These are phyloP conservation scores for Camelina hispida DNA, from an alignment of 345 rosid genomes.

Conservation along the genomic window DNA sequence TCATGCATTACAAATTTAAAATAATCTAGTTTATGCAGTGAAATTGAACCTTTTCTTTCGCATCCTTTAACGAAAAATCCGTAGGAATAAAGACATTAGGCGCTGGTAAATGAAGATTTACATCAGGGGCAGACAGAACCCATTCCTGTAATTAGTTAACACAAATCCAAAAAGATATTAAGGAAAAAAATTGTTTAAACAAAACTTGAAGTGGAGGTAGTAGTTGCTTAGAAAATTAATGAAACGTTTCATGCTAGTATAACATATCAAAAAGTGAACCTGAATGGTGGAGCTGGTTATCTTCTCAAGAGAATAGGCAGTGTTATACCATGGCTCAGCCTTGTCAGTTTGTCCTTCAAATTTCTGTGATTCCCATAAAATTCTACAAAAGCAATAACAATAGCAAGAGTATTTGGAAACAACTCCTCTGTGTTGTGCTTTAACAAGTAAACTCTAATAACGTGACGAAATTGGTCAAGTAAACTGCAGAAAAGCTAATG, in stretches of 20 bases:
- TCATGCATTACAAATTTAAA: not conserved
- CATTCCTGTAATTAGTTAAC: slow-evolving; percentile 65
- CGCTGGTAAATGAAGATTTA: slow-evolving; percentile 70
- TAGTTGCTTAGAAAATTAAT: not conserved
- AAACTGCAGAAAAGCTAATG: slow-evolving; percentile 10
- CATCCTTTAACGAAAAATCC: slow-evolving; percentile 72
- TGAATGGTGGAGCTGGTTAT: slow-evolving; percentile 58
- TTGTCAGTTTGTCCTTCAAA: slow-evolving; percentile 80
- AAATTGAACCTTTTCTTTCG: slow-evolving; percentile 63
- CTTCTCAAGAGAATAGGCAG: slow-evolving; percentile 75
- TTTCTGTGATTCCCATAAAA: slow-evolving; percentile 90
- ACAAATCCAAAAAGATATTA: slow-evolving; percentile 13
- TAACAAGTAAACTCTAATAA: not conserved
- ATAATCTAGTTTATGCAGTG: not conserved
- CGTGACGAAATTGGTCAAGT: slow-evolving; percentile 6
- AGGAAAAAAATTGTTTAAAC: not conserved
- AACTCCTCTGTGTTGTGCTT: slow-evolving; percentile 4
- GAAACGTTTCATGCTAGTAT: slow-evolving; percentile 6
- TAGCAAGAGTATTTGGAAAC: slow-evolving; percentile 26
- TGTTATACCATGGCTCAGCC: slow-evolving; percentile 94
- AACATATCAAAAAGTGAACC: slow-evolving; percentile 51
- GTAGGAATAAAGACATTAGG: slow-evolving; percentile 82
- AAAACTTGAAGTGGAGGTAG: not conserved
- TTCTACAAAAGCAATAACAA: slow-evolving; percentile 53
- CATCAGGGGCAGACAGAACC: slow-evolving; percentile 70